Evolutionary conservation across 495 filamentous ascomycete genomes (phyloP).

Genomic region (Corynascus novoguineensis): DNA sequence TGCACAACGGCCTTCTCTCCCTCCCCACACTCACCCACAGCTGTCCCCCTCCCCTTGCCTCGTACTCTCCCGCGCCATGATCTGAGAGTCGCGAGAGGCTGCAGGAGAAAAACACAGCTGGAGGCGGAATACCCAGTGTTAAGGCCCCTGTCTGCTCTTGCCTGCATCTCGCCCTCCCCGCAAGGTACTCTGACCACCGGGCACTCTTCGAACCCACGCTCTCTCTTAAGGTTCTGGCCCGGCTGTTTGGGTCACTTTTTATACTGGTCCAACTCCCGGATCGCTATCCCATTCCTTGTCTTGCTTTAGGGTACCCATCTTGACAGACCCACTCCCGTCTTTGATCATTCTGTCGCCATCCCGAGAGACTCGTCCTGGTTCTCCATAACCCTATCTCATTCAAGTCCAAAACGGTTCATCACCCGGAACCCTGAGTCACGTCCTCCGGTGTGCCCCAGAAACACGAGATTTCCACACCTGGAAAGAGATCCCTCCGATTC

Average conservation of each 20-base stretch:
- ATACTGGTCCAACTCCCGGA: conserved; percentile 28
- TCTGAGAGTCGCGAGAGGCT: conserved; percentile 12
- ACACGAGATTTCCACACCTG: no score
- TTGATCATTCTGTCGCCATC: conserved; percentile 23
- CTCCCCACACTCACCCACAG: not conserved
- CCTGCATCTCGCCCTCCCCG: conserved; percentile 17
- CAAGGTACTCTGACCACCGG: conserved; percentile 15
- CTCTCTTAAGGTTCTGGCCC: conserved; percentile 7
- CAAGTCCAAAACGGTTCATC: no score
- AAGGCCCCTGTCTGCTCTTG: conserved; percentile 14
- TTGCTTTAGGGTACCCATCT: conserved; percentile 20
- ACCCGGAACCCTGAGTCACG: no score
- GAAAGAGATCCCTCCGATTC: no score
- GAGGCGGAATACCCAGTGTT: no score
- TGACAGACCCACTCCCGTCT: conserved; percentile 30
- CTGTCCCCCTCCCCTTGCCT: not conserved
- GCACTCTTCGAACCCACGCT: conserved; percentile 9
- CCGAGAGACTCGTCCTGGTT: not conserved
- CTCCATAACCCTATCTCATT: no score
- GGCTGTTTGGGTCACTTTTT: conserved; percentile 21
- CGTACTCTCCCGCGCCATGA: conserved; percentile 7
- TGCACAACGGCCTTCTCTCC: conserved; percentile 1
- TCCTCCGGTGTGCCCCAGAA: no score
- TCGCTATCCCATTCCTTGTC: conserved; percentile 19
- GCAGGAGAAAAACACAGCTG: conserved; percentile 9